Conservation (phyloP, 345 rosid genomes). For the Populus deltoides region DNA sequence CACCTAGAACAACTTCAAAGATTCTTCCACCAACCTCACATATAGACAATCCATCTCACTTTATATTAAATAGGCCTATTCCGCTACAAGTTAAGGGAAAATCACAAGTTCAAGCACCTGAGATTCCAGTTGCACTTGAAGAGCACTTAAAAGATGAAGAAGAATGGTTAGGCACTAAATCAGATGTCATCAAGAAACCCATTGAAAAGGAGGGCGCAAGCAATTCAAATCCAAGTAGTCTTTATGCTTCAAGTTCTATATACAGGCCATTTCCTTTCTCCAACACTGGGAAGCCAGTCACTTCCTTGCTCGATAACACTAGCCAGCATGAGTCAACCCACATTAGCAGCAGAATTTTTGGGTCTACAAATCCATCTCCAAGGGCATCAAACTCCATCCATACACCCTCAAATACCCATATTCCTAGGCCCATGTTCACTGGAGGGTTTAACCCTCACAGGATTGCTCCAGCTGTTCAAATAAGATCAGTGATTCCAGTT, state of each 20-base stretch:
- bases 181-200: slow-evolving; percentile 24
- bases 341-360: slow-evolving; percentile 12
- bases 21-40: slow-evolving; percentile 32
- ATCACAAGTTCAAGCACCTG: slow-evolving; percentile 21
- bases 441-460: slow-evolving; percentile 32
- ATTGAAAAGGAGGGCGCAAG: slow-evolving; percentile 28
- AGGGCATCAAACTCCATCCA: background rate
- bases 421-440: slow-evolving; percentile 22
- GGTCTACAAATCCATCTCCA: slow-evolving; percentile 27
- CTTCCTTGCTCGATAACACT: slow-evolving; percentile 5
- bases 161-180: slow-evolving; percentile 26
- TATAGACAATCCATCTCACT: slow-evolving; percentile 1
- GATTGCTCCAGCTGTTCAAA: slow-evolving; percentile 66
- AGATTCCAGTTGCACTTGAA: background rate
- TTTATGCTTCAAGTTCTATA: slow-evolving; percentile 18
- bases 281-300: slow-evolving; percentile 2
- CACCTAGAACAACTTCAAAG: slow-evolving; percentile 44
- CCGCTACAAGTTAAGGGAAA: slow-evolving; percentile 24
- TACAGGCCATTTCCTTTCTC: slow-evolving; percentile 15
- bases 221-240: background rate
- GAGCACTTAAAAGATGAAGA: slow-evolving; percentile 34
- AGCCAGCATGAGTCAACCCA: slow-evolving; percentile 7
- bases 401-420: slow-evolving; percentile 9
- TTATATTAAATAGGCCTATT: slow-evolving; percentile 6
- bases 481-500: slow-evolving; percentile 76